Base-by-base conservation (phyloP, 805 yeast genomes). In the Lipomyces sp. region DNA sequence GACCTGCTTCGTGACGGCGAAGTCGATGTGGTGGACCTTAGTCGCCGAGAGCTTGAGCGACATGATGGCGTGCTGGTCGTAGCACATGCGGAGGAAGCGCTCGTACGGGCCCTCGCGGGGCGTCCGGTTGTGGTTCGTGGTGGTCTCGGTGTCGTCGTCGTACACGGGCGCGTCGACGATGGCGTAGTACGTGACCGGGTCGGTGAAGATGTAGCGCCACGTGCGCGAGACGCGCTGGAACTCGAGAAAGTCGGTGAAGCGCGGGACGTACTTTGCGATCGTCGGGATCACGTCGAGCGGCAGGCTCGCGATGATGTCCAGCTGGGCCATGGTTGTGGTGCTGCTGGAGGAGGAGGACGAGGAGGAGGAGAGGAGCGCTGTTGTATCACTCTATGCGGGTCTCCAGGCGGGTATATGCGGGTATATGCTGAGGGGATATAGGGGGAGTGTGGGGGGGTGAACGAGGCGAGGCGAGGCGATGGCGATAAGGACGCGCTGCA, bases 171-270 rank as follows among this genome's bases (percentile, higher is more conserved):
- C 48, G 28, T 43, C 50, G 28, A 35, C 50, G 26, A 54, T 32
- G 10, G 34, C 31, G 28, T 55, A 35, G 49, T 43, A 54, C 16
- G 54, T 39, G 49, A 50, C 39, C 8, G 58, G 47, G 24, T 49
- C 42, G 37, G 59, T 47, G 53, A 55, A 55, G 35, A 53, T 53
- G 28, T 43, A 32, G 19, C 40, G 51, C 59, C 59, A 55, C 8
- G 50, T 18, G 16, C 42, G 37, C 31, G 47, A 51, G n/a, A 55
- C 59, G 33, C 11, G 45, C 37, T 55, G 59, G 40, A 44, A 53
- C 18, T 40, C 40, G n/a, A 55, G 22, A 19, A 55, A 45, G 39
- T 55, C 59, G 3, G 59, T 47, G 22, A 39, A 37, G 11, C 58
- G 45, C 5, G 59, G 58, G 3, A 55, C 43, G 43, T 55, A 36